A percentile compares a stretch with the other conserved stretches of the same genome.
These are phyloP conservation scores for Chlamydomonas sp. DNA, from an alignment of 139 green algal species.

Conservation along the genomic window DNA sequence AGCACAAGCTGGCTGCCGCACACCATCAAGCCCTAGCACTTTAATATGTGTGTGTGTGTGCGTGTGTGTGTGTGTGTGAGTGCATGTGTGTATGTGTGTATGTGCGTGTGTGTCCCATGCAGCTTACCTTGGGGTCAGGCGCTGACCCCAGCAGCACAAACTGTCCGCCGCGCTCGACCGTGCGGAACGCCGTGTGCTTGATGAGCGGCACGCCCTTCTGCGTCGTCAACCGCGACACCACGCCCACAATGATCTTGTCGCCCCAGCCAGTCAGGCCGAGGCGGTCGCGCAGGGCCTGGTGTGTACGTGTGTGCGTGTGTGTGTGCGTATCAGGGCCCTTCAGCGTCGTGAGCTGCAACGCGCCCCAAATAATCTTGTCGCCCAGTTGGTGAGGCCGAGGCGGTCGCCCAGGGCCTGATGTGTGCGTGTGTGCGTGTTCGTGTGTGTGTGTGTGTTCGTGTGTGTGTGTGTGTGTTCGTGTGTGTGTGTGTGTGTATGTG, in stretches of 20 bases:
- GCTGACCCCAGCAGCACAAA: conserved; percentile 98
- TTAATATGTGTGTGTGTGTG: too few relatives aligned
- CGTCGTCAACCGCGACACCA: conserved; percentile 70
- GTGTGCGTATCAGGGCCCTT: too few relatives aligned
- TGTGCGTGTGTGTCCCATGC: too few relatives aligned
- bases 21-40: too few relatives aligned
- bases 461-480: too few relatives aligned
- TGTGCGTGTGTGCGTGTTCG: too few relatives aligned
- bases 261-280: conserved; percentile 54
- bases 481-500: too few relatives aligned
- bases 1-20: conserved; percentile 92
- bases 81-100: too few relatives aligned
- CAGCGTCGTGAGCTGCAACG: too few relatives aligned
- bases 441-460: too few relatives aligned
- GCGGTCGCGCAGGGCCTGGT: conserved; percentile 53
- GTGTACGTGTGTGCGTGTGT: too few relatives aligned
- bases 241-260: conserved; percentile 54
- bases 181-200: conserved; percentile 74
- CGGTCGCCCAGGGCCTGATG: conserved; percentile 53
- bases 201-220: conserved; percentile 98
- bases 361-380: conserved; percentile 49
- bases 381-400: conserved; percentile 50
- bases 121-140: conserved; percentile 75
- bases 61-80: too few relatives aligned
- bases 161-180: conserved; percentile 78